Evolutionary conservation across 352 stramenopile species (phyloP), one percentile per base, ranked within the genome.

Genomic region (Phytopythium boreale): DNA sequence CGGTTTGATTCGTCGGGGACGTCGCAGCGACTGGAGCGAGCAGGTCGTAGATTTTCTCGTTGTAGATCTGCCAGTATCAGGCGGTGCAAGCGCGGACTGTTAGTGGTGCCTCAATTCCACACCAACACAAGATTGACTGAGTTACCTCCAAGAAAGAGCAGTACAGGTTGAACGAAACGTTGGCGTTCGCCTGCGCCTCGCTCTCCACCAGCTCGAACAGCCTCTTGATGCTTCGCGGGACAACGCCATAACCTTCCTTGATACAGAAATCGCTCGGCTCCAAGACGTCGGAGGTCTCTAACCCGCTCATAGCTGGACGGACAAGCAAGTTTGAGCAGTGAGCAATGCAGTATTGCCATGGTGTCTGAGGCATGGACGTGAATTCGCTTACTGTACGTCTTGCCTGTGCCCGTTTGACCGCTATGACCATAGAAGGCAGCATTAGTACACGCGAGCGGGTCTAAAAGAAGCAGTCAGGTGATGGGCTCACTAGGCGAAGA

Each of bases 31-130:
- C 73, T 17, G 66, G 59, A 2, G 77, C 75, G 6, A 92, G 64
- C 34, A 93, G 78, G 58, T 93, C 82, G 56, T 85, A 93, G 44
- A 93, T 88, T 49, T 82, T 87, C 50, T 93, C 84, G 57, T 91
- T 91, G 74, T 88, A 87, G 36, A 93, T 91, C 84, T 91, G 51
- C 3, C 19, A 44, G 19, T 2, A 14, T 3, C 26, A 50, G 26
- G 10, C 22, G 57, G 24, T 26, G 27, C n/a, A 17, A 24, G 26
- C 1, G 4, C 17, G 9, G 2, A 26, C n/a, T 50, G 43, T 50
- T 15, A 50, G 43, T 26, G 43, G 39, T 4, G n/a, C 17, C 8
- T 41, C 27, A 14, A 26, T 17, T 9, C 9, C 26, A 14, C 20
- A 37, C 29, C 29, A 8, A 17, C 19, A 20, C 1, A 41, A 39